Conservation (phyloP, 2,329 filamentous ascomycete genomes). For the Xylaria sp. region DNA sequence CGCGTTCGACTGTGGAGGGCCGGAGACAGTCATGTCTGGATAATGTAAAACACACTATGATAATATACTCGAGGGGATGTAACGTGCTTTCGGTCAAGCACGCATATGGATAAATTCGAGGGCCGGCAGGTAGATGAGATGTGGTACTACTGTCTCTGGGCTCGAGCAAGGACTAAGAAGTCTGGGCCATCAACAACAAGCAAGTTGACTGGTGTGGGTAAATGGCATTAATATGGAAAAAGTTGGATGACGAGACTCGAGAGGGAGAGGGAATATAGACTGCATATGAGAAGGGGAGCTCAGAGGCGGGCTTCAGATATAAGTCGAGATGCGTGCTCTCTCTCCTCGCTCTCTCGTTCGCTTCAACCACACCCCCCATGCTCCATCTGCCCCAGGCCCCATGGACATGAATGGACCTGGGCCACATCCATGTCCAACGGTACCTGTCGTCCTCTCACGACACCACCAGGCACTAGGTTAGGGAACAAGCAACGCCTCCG, state of each 20-base stretch:
- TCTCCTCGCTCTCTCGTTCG: constrained; percentile 39
- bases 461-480: constrained; percentile 24
- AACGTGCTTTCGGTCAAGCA: constrained; percentile 44
- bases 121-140: constrained; percentile 33
- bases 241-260: constrained; percentile 47
- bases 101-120: constrained; percentile 43
- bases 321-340: constrained; percentile 48
- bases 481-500: constrained; percentile 37
- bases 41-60: constrained; percentile 40
- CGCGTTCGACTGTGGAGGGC: constrained; percentile 57
- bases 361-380: constrained; percentile 36
- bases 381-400: constrained; percentile 32
- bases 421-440: constrained; percentile 33
- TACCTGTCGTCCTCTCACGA: constrained; percentile 33
- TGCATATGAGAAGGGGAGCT: constrained; percentile 50
- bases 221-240: constrained; percentile 58
- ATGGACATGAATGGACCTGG: constrained; percentile 23
- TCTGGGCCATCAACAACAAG: constrained; percentile 50
- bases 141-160: constrained; percentile 38
- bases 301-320: constrained; percentile 51
- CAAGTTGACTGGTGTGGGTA: constrained; percentile 56
- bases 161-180: constrained; percentile 44
- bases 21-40: constrained; percentile 61
- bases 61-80: constrained; percentile 39
- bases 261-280: constrained; percentile 50